Evolutionary conservation across 768 basidiomycete genomes (phyloP), one percentile per base, ranked within the genome.

Genomic region (Paxillus ammoniavirescens): DNA sequence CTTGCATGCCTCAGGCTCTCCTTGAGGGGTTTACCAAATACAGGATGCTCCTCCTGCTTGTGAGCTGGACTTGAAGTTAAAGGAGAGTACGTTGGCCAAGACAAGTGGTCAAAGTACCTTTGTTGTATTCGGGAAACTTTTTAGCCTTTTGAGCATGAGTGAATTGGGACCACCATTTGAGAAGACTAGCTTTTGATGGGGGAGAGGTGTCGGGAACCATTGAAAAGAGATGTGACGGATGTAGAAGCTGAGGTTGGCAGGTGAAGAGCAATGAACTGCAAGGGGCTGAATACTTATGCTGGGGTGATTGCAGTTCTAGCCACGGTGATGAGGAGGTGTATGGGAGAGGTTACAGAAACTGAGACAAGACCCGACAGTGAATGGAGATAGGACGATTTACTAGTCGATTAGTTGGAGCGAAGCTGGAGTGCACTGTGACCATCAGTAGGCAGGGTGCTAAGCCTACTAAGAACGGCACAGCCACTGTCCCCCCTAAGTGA

Each of bases 1-100:
- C 83, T 89, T 14, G 96, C 96, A 68, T 88, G 89, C 62, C 80
- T 80, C 60, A 98, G 75, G 56, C 88, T 89, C 65, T 95, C 91
- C 61, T 81, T 81, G 63, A 98, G 82, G 2, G 93, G 86, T 53
- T 83, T 88, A 5, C 89, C 90, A 63, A 98, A 98, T 30, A 98
- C 93, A 7, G 79, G 73, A 67, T 75, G 74, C 59, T 67, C 64
- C 56, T 72, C 75, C 55, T 66, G 68, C 53, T 56, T 64, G 65
- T 72, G 31, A 14, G 52, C 65, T 65, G 41, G 38, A 60, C 21
- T 51, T 42, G 17, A 26, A 53, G 30, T 21, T 45, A 43, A 44
- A 33, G 15, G 28, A 7, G 28, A 55, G 52, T 5, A 42, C 30
- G 48, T 37, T 28, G 18, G 48, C 53, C 47, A 42, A 23, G 36